Evolutionary conservation across 495 filamentous ascomycete genomes (phyloP), one percentile per base, ranked within the genome.

Genomic region (Penicillium fimorum): DNA sequence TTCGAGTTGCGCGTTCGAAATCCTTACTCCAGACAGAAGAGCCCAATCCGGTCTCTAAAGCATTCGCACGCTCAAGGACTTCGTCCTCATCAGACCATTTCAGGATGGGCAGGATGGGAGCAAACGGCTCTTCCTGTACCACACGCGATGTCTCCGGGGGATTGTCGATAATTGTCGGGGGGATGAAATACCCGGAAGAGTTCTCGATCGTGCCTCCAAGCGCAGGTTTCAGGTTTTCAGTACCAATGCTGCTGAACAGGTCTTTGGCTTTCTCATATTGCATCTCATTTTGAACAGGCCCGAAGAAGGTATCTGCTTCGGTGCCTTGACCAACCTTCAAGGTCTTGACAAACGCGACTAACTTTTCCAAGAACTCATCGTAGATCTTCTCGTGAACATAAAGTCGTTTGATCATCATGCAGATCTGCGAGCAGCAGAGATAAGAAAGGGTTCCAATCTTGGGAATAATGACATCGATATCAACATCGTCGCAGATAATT

Each of bases 341-440:
- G 15, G 53, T 63, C 63, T 83, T 79, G 13, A 83, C 79, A 61
- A 82, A 83, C 13, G 77, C 63, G 29, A 85, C 73, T 55, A 89
- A 70, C 7, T 70, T 70, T 10, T 75, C 64, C 8, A 84, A 65
- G 70, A 90, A 89, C 41, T 72, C 64, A 33, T 85, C 78, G 70
- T 88, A 89, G 59, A 89, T 84, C 13, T 70, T 71, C 59, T 87
- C 79, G 70, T 89, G 87, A 20, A 90, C 79, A 64, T 88, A 89
- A 56, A 90, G 74, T 5, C 87, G 79, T 68, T 89, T 89, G 29
- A 79, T 77, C 32, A 79, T 79, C 51, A 84, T 76, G 67, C 83
- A 85, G n/a, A 85, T 70, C 50, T 75, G 72, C n/a, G 65, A 63
- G 38, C 64, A 80, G 66, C 86, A 83, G 55, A 85, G 80, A 53